phyloP scores from a whole-genome alignment of 495 filamentous ascomycete species.

The Lasiosphaeris hirsuta region DNA sequence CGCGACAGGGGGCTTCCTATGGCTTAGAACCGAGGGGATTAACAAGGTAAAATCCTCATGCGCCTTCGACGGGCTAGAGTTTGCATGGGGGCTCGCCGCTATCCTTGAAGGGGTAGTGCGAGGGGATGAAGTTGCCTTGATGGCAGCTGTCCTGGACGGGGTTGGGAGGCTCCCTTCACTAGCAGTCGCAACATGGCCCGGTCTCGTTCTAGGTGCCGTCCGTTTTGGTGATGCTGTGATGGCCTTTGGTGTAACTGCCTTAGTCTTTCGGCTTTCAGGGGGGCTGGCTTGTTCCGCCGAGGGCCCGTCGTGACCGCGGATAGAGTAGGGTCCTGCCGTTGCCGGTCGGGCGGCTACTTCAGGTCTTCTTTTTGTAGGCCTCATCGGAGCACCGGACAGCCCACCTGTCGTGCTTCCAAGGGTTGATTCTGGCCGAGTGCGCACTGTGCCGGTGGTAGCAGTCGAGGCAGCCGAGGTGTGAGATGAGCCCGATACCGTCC shows the following conservation, averaged over 20 bases:
- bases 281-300: slow-evolving; percentile 42
- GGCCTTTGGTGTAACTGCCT: slow-evolving; percentile 39
- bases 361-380: slow-evolving; percentile 48
- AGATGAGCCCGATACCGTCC: slow-evolving; percentile 44
- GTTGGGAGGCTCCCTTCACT: slow-evolving; percentile 42
- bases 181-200: slow-evolving; percentile 42
- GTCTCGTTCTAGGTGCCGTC: slow-evolving; percentile 39
- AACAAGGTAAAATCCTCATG: slow-evolving; percentile 54
- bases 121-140: slow-evolving; percentile 30
- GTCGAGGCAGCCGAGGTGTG: slow-evolving; percentile 42
- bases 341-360: slow-evolving; percentile 51
- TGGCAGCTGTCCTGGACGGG: slow-evolving; percentile 28
- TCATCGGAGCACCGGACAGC: slow-evolving; percentile 54
- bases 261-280: slow-evolving; percentile 30
- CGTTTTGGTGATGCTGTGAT: slow-evolving; percentile 41
- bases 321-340: slow-evolving; percentile 56
- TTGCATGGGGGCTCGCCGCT: slow-evolving; percentile 13
- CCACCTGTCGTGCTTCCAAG: slow-evolving; percentile 42
- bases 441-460: slow-evolving; percentile 27
- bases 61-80: slow-evolving; percentile 30
- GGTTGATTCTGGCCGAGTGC: slow-evolving; percentile 40
- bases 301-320: slow-evolving; percentile 44
- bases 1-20: slow-evolving; percentile 16
- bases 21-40: slow-evolving; percentile 30
- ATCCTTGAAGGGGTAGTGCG: slow-evolving; percentile 40